A percentile compares a stretch with the other conserved stretches of the same genome.
Conservation (phyloP, 225 moss, liverwort and hornwort species). For the Pseudoscleropodium purum region DNA sequence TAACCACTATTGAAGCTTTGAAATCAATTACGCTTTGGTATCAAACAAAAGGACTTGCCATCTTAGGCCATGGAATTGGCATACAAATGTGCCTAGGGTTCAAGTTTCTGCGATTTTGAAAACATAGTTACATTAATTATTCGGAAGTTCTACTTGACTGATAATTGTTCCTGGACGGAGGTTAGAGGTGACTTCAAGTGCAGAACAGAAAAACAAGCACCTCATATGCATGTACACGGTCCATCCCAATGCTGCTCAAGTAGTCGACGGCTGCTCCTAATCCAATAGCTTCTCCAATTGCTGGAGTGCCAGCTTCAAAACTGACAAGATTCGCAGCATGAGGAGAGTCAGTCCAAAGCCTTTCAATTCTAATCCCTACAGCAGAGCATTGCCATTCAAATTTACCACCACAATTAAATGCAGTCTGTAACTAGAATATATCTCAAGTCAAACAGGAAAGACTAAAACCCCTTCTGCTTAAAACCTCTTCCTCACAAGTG, state of each 20-base stretch:
- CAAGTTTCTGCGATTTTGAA: background rate
- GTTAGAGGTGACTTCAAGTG: background rate
- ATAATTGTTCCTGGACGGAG: too few species aligned
- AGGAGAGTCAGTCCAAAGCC: background rate
- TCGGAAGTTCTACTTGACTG: background rate
- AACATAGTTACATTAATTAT: background rate
- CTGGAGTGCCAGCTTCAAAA: slow-evolving; percentile 88
- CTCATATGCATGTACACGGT: slow-evolving; percentile 72
- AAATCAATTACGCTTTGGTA: too few species aligned
- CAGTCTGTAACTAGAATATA: background rate
- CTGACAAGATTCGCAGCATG: slow-evolving; percentile 8
- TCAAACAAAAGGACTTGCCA: background rate
- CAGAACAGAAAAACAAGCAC: slow-evolving; percentile 7
- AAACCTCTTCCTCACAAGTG: background rate
- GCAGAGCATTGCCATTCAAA: background rate
- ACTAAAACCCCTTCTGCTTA: background rate
- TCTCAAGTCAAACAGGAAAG: background rate
- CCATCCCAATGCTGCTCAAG: slow-evolving; percentile 71
- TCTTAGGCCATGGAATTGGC: background rate
- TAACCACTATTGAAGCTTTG: background rate
- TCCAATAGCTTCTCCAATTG: slow-evolving; percentile 87
- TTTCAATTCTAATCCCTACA: background rate
- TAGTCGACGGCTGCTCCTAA: slow-evolving; percentile 78
- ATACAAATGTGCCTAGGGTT: background rate
- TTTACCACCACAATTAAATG: background rate